Conservation (phyloP, 768 basidiomycete genomes). For the Tephrocybe sp. region DNA sequence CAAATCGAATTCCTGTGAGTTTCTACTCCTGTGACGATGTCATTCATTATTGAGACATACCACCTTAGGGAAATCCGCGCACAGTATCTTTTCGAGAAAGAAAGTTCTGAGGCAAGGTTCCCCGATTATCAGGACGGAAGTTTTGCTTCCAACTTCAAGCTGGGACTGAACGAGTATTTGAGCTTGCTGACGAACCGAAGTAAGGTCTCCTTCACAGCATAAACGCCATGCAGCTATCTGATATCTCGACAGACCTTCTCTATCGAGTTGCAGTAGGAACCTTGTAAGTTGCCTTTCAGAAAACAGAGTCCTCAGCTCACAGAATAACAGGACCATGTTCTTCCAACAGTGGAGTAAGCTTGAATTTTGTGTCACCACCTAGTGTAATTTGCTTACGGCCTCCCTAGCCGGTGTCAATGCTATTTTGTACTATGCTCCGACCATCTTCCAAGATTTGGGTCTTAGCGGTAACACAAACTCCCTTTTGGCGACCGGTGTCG, state of each 20-base stretch:
- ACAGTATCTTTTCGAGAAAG: constrained; percentile 71
- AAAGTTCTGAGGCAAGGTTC: constrained; percentile 52
- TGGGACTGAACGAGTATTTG: constrained; percentile 57
- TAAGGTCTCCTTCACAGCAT: constrained; percentile 12
- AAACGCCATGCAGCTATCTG: not conserved
- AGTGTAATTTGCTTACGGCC: not conserved
- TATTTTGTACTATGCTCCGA: constrained; percentile 74
- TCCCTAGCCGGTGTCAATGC: constrained; percentile 59
- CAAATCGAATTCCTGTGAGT: constrained; percentile 71
- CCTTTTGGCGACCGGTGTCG: constrained; percentile 60
- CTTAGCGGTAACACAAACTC: constrained; percentile 59
- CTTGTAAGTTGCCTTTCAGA: constrained; percentile 30
- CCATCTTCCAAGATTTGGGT: constrained; percentile 61
- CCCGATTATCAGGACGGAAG: constrained; percentile 65
- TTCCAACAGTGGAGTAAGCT: constrained; percentile 76
- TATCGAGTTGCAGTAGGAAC: constrained; percentile 63
- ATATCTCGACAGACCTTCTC: constrained; percentile 42
- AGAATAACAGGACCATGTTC: constrained; percentile 54
- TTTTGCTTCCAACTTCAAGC: constrained; percentile 54
- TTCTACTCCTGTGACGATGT: not conserved
- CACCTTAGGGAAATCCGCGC: constrained; percentile 63
- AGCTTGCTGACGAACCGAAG: constrained; percentile 56
- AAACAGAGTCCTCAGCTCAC: not conserved
- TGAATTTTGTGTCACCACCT: not conserved
- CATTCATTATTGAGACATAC: not conserved